Percentiles rank a stretch among this genome's conserved stretches.
phyloP scores from a whole-genome alignment of 257 asterid genomes.

The Misopates orontium region DNA sequence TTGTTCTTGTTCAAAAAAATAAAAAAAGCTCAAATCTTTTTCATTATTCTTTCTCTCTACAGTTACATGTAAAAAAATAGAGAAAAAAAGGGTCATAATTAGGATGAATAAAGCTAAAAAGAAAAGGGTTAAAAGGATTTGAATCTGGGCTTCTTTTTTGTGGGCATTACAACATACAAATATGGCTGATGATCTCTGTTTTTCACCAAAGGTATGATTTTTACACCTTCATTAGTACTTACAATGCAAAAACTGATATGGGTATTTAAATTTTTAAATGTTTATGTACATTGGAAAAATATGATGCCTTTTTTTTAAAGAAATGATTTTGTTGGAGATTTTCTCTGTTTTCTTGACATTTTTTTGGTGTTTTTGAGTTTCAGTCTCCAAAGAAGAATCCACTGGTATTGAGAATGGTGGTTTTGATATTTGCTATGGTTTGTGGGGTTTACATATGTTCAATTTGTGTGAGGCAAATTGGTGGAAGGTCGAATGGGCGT shows the following conservation, averaged over 20 bases:
- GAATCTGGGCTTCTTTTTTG: slow-evolving; percentile 42
- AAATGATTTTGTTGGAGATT: too few species aligned
- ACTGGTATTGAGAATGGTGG: slow-evolving; percentile 62
- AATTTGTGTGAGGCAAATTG: slow-evolving; percentile 70
- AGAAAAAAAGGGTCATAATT: neutral
- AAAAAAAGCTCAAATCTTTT: slow-evolving; percentile 29
- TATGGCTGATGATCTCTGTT: slow-evolving; percentile 70
- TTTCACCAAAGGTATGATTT: slow-evolving; percentile 53
- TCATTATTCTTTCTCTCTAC: slow-evolving; percentile 3
- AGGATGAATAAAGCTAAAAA: slow-evolving; percentile 40
- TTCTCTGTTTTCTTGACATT: too few species aligned
- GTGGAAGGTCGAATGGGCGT: slow-evolving; percentile 31
- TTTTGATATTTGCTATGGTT: slow-evolving; percentile 65
- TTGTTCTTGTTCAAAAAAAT: slow-evolving; percentile 41
- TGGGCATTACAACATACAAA: slow-evolving; percentile 22
- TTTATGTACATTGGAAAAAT: too few species aligned
- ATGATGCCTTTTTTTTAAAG: too few species aligned
- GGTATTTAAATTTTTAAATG: too few species aligned
- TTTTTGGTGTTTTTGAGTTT: too few species aligned
- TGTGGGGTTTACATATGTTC: slow-evolving; percentile 80
- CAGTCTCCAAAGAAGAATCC: slow-evolving; percentile 70
- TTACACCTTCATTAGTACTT: slow-evolving; percentile 1
- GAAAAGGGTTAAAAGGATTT: slow-evolving; percentile 44
- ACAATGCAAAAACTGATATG: too few species aligned
- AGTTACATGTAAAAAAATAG: neutral